Base-by-base conservation (phyloP, 2,329 filamentous ascomycete genomes). In the Calonectria pseudoturangicola region DNA sequence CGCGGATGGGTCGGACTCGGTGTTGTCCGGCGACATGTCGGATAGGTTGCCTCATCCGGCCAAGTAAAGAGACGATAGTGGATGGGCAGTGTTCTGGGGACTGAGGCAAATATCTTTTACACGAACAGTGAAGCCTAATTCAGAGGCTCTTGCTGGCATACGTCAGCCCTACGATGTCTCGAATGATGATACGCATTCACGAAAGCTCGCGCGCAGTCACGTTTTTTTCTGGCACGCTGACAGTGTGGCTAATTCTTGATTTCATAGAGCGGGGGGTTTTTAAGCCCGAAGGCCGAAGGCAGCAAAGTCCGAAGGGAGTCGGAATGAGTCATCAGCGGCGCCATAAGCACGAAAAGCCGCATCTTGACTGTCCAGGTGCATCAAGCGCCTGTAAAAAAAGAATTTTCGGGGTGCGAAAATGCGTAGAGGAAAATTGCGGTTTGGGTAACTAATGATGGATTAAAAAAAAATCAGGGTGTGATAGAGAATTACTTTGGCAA, bases 231-330 rank as follows among this genome's bases (percentile, higher is more conserved):
- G 16, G 48, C 66, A 64, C 64, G 74, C 70, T 71, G 63, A 71
- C 72, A 48, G 43, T 54, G 63, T 72, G 50, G 36, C 65, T 43
- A 25, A 28, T 60, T 30, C 30, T 36, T 62, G 71, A 76, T 78
- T 78, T 65, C 63, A 51, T 54, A 70, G 54, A 43, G 30, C 72
- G 72, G 71, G 64, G 45, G 75, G 65, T 66, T 75, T 71, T 77
- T 68, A 72, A 60, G 71, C 68, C 77, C 77, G 77, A 79, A 79
- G 72, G 66, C 77, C 77, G 77, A 79, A 70, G 71, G 62, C 68
- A 56, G 69, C 68, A 71, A 77, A 77, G 74, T 75, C 74, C 76
- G 74, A 75, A 66, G 58, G 47, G 56, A 18, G 36, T 13, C 3
- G 27, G 33, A 15, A 72, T 76, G 77, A 79, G 73, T 79, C 77